Base-by-base conservation (phyloP, 1,139 yeast species). In the Suhomyces chickasaworum region DNA sequence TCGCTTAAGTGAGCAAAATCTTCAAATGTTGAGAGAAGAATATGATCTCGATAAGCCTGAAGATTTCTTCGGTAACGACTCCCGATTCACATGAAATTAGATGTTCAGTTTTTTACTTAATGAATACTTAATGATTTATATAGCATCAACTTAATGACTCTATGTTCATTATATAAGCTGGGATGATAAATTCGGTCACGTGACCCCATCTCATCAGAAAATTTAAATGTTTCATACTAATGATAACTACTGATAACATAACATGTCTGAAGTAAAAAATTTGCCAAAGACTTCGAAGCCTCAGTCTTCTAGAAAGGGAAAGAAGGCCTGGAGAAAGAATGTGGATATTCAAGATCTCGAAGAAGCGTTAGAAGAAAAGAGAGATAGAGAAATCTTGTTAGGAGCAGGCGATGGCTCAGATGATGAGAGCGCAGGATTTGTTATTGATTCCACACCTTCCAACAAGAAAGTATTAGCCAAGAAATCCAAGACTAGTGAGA, bases 271-370 rank as follows among this genome's bases (percentile, higher is more conserved):
- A 18, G 23, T 32, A 29, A 21, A 40, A 35, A 29, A 32, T n/a
- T 25, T 23, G 10, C 15, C 27, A 12, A 45, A 29, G 39, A 40
- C 34, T 7, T 41, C 54, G 17, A 51, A 49, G 21, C 52, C 55
- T 31, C 97, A 89, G 66, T 65, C 85, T 7, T 88, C 97, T 6
- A 80, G 98, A 59, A 93, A 93, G 73, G 96, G 97, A 44, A 91
- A 88, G 75, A 84, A 79, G 63, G 87, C 98, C 6, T 93, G 99
- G 99, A 84, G 97, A 66, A 93, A 93, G 68, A 89, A 93, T 65
- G 88, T 93, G 49, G 96, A 93, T 61, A 72, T 93, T 22, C 83
- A 81, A 20, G 97, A 89, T 51, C 71, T 93, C 43, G 90, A 87
- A 61, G 67, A 71, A 37, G 86, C 84, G 7, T 71, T 93, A 41